These are phyloP conservation scores for Symbiodinium pilosum DNA, from an alignment of 73 alveolate genomes.

Conservation along the genomic window DNA sequence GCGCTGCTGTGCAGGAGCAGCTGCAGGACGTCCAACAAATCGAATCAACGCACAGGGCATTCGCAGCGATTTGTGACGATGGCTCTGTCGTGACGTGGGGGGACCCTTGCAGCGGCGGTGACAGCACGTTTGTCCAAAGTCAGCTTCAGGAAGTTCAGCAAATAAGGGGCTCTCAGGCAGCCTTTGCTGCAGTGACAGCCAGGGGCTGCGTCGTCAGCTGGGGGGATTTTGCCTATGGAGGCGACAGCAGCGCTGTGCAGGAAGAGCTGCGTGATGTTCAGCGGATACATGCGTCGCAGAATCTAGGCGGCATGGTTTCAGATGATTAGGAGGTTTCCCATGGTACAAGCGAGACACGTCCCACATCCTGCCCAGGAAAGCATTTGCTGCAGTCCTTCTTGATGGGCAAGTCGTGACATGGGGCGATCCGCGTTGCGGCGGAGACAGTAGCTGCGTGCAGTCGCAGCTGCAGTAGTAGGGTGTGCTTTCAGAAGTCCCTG, in stretches of 20 bases:
- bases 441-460: not conserved
- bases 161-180: not conserved
- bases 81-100: not conserved
- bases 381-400: not conserved
- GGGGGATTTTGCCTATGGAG: conserved; percentile 5
- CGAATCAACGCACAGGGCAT: not conserved
- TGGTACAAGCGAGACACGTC: too few relatives aligned
- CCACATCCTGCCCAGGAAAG: not conserved
- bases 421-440: not conserved
- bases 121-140: not conserved
- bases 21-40: not conserved
- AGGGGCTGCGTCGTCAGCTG: not conserved
- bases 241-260: conserved; percentile 4
- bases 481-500: not conserved
- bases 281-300: conserved; percentile 1
- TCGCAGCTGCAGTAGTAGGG: not conserved
- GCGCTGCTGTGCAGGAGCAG: not conserved
- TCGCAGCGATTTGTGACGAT: not conserved
- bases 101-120: not conserved
- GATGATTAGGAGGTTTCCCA: too few relatives aligned
- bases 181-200: not conserved
- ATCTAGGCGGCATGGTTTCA: not conserved
- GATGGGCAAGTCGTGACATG: not conserved
- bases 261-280: not conserved
- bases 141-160: conserved; percentile 2